phyloP scores from a whole-genome alignment of 495 filamentous ascomycete genomes.

The Durotheca rogersii region DNA sequence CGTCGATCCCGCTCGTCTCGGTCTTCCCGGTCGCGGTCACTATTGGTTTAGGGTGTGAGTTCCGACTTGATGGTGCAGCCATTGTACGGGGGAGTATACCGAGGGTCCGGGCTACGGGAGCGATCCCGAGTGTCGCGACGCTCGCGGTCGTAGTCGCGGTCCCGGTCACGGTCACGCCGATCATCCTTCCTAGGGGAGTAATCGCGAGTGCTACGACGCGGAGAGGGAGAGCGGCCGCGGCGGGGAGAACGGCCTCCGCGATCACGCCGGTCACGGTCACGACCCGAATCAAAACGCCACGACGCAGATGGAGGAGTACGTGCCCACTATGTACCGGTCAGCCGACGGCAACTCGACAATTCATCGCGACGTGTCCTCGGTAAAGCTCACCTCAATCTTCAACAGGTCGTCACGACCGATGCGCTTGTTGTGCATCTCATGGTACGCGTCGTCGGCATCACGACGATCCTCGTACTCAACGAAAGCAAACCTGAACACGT shows the following conservation, averaged over 20 bases:
- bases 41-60: constrained; percentile 20
- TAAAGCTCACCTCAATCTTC: constrained; percentile 85
- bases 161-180: constrained; percentile 78
- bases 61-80: neutral
- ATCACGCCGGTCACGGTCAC: constrained; percentile 67
- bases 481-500: constrained; percentile 93
- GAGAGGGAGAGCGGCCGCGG: constrained; percentile 69
- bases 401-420: constrained; percentile 93
- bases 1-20: constrained; percentile 56
- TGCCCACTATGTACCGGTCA: constrained; percentile 71
- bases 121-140: constrained; percentile 70
- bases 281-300: constrained; percentile 93
- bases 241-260: constrained; percentile 77
- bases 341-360: constrained; percentile 1
- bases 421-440: constrained; percentile 99
- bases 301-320: constrained; percentile 97
- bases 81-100: constrained; percentile 52
- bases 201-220: constrained; percentile 73
- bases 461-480: constrained; percentile 99
- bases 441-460: constrained; percentile 98
- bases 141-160: constrained; percentile 77
- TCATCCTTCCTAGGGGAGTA: constrained; percentile 92
- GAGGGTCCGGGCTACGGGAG: constrained; percentile 69
- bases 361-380: neutral
- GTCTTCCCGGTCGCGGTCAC: constrained; percentile 60